Evolutionary conservation across 2,329 filamentous ascomycete species (phyloP), one percentile per base, ranked within the genome.

Genomic region (Scedosporium dehoogii): DNA sequence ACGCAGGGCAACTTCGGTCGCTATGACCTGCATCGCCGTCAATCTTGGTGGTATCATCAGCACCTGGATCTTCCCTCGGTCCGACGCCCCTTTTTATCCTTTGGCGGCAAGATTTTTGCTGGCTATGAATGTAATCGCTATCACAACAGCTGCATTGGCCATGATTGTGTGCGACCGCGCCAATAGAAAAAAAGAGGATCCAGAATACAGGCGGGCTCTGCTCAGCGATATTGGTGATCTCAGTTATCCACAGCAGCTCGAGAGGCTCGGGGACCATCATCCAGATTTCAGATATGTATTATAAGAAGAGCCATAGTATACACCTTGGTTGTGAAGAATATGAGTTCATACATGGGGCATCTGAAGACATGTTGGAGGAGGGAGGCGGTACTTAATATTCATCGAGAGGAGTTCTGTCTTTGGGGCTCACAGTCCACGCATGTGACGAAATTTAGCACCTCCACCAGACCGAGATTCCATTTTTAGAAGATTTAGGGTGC

Each of bases 81-180:
- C 51, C 51, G 51, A 56, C 18, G 51, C 51, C 51, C 51, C 51
- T 56, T 56, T 14, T 27, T 56, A 56, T 27, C 51, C 51, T 18
- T 16, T 23, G 18, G 51, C 51, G 14, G 51, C 51, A 16, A 56
- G 21, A 18, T 56, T 56, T 62, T 80, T 84, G 14, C 88, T 88
- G 1, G 68, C 85, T n/a, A 83, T 88, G 70, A 80, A 86, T 65
- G 58, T 84, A 1, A 66, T 86, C 71, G 74, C 16, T 85, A 89
- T 74, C 91, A 91, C 67, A 73, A 71, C 48, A 82, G 81, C 71
- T 78, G 87, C 3, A 18, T 27, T 56, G 25, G 51, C 51, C 18
- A 56, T 56, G 18, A 12, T 27, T 56, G 51, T 56, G 51, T 23
- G 51, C 25, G 12, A 56, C 25, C 18, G 18, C 18, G 51, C 51